A percentile compares a stretch with the other conserved stretches of the same genome.
These are phyloP conservation scores for Mortierella sp. DNA, from an alignment of 371 early-diverging fungal species.

Conservation along the genomic window DNA sequence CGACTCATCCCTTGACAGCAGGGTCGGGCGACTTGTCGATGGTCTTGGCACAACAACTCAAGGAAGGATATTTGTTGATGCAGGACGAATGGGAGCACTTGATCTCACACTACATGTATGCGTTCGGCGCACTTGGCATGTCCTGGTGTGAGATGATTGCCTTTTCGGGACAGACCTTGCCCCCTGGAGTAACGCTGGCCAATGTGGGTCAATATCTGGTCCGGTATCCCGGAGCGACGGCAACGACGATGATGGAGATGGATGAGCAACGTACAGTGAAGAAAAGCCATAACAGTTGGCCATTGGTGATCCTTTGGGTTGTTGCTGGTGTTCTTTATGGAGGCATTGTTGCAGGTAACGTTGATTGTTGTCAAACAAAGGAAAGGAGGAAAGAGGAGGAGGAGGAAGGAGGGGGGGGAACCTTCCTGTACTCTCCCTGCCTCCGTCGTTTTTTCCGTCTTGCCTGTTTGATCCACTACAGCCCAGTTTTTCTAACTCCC, in stretches of 20 bases:
- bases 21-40: constrained; percentile 24
- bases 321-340: constrained; percentile 42
- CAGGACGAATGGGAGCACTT: constrained; percentile 65
- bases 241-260: too few species aligned
- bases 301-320: constrained; percentile 27
- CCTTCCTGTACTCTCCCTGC: too few species aligned
- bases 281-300: constrained; percentile 13
- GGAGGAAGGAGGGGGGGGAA: too few species aligned
- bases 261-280: not conserved
- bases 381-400: too few species aligned
- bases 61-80: constrained; percentile 63
- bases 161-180: constrained; percentile 46
- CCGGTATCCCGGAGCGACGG: too few species aligned
- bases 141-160: constrained; percentile 64
- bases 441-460: not conserved
- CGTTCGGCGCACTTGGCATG: constrained; percentile 66
- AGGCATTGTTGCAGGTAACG: constrained; percentile 48
- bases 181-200: constrained; percentile 13
- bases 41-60: constrained; percentile 36
- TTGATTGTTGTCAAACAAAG: too few species aligned
- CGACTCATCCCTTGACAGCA: constrained; percentile 29
- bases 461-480: not conserved
- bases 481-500: not conserved
- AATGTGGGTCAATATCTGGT: constrained; percentile 24
- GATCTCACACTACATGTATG: constrained; percentile 71